These are phyloP conservation scores for Aspergillus ochraceus DNA, from an alignment of 2,329 filamentous ascomycete species.

Conservation along the genomic window DNA sequence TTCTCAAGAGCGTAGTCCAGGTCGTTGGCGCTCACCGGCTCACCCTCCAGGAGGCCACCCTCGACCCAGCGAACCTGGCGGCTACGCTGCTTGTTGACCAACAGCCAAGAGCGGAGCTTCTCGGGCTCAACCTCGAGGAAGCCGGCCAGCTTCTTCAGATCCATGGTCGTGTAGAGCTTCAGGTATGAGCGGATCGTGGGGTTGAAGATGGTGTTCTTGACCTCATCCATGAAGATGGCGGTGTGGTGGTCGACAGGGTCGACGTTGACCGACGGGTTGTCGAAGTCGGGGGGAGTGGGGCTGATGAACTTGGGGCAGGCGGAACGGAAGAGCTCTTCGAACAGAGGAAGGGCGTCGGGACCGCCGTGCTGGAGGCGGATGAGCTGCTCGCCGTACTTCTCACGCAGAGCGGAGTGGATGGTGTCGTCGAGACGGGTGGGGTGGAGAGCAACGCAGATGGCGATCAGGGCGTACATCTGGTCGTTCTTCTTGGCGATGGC, in stretches of 20 bases:
- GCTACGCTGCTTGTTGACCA: slow-evolving; percentile 98
- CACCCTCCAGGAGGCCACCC: slow-evolving; percentile 85
- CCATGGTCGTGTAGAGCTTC: slow-evolving; percentile 99
- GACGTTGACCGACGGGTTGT: slow-evolving; percentile 92
- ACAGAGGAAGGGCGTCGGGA: slow-evolving; percentile 90
- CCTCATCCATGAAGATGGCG: slow-evolving; percentile 98
- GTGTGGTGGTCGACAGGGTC: slow-evolving; percentile 98
- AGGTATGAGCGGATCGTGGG: slow-evolving; percentile 98
- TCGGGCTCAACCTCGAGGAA: slow-evolving; percentile 98
- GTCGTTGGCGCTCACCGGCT: slow-evolving; percentile 89
- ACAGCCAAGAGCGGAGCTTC: slow-evolving; percentile 86
- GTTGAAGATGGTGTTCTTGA: slow-evolving; percentile 98
- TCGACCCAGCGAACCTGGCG: slow-evolving; percentile 94
- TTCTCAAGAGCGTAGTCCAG: slow-evolving; percentile 96
- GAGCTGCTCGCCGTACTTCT: slow-evolving; percentile 99
- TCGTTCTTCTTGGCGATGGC: slow-evolving; percentile 99
- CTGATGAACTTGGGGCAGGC: slow-evolving; percentile 99
- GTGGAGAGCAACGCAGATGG: slow-evolving; percentile 98
- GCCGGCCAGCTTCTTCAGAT: slow-evolving; percentile 93
- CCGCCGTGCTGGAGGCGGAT: slow-evolving; percentile 94
- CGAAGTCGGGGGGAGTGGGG: slow-evolving; percentile 94
- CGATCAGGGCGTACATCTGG: slow-evolving; percentile 98
- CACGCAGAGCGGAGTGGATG: slow-evolving; percentile 94
- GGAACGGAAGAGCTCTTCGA: slow-evolving; percentile 95
- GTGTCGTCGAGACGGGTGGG: slow-evolving; percentile 97